These are phyloP conservation scores for Pythium coloratum DNA, from an alignment of 352 stramenopile species.

Conservation along the genomic window DNA sequence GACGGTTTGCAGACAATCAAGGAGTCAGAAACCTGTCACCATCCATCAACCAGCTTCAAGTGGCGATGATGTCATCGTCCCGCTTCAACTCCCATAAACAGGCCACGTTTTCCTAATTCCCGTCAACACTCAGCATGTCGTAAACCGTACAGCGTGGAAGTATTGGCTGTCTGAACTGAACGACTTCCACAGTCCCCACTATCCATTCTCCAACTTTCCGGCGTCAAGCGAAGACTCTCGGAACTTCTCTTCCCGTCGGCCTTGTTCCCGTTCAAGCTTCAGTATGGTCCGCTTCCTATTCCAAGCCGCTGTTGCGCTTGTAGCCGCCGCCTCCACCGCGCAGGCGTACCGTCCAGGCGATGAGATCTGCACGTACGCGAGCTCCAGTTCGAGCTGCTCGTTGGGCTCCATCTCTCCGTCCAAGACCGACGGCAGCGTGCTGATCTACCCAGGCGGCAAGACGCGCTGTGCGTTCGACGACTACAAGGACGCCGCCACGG, in stretches of 20 bases:
- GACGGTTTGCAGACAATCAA: background rate
- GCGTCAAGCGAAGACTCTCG: background rate
- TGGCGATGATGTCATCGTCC: background rate
- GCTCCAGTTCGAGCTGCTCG: constrained; percentile 12
- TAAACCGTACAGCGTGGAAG: background rate
- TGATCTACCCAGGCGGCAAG: background rate
- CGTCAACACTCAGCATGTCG: background rate
- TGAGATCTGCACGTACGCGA: constrained; percentile 17
- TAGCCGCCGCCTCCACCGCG: background rate
- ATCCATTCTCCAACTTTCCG: constrained; percentile 4
- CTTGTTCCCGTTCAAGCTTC: background rate
- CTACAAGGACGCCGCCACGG: background rate
- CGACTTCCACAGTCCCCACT: background rate
- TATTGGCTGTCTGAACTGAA: background rate
- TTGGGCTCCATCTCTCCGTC: constrained; percentile 11
- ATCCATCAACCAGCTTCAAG: background rate
- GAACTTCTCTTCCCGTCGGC: background rate
- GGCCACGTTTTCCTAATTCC: background rate
- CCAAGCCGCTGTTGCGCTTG: background rate
- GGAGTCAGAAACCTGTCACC: constrained; percentile 1
- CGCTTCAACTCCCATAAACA: background rate
- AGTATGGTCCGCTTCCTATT: background rate
- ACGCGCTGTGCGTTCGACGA: background rate
- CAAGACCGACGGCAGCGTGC: constrained; percentile 3
- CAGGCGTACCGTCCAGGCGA: constrained; percentile 14